Evolutionary conservation across 768 basidiomycete species (phyloP).

Genomic region (Suillus paluster): DNA sequence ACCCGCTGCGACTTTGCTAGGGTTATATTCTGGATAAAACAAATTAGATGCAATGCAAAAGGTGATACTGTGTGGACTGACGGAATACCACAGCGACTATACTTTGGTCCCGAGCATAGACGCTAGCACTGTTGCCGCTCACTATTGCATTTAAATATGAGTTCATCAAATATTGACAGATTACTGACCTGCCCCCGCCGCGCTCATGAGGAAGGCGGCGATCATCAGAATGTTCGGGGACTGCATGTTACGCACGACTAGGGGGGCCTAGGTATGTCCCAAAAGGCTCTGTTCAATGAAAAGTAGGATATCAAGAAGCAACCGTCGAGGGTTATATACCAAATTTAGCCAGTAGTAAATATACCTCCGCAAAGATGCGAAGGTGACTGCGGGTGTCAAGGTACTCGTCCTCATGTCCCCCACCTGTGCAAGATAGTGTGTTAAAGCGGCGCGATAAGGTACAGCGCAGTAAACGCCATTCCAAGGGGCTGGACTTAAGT

Average conservation of each 20-base stretch:
- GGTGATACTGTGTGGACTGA: neutral
- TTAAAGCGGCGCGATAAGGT: neutral
- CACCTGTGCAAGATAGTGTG: neutral
- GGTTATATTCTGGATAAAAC: conserved; percentile 24
- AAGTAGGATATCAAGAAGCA: neutral
- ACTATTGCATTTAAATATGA: neutral
- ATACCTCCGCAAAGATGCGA: neutral
- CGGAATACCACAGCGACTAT: neutral
- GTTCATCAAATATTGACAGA: neutral
- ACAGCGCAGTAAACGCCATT: no score
- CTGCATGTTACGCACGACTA: neutral
- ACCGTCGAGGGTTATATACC: neutral
- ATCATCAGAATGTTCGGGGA: neutral
- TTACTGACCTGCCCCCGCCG: neutral
- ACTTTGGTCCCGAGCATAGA: neutral
- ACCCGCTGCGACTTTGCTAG: conserved; percentile 26
- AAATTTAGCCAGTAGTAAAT: neutral
- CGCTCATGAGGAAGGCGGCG: neutral
- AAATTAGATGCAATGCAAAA: neutral
- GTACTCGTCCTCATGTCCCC: neutral
- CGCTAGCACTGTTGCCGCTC: neutral
- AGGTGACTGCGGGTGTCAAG: neutral
- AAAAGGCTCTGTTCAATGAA: neutral
- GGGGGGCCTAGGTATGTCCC: no score
- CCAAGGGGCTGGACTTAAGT: no score